phyloP scores from a whole-genome alignment of 1,284 basidiomycete species.

The Ceratobasidium sp. region DNA sequence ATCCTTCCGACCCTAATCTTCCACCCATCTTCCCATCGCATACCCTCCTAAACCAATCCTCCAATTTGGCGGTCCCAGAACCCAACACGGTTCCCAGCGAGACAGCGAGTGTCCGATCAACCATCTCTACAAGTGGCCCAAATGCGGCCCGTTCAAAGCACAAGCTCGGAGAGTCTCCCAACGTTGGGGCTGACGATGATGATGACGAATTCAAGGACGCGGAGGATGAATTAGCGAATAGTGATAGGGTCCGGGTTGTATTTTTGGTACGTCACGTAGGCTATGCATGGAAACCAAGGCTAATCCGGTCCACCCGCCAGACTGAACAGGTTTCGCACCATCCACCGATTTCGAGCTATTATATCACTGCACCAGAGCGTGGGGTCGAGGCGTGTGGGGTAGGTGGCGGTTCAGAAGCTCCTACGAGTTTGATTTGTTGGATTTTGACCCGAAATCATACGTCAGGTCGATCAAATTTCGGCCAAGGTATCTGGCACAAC shows the following conservation, averaged over 20 bases:
- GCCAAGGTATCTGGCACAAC: slow-evolving; percentile 89
- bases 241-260: slow-evolving; percentile 65
- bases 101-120: slow-evolving; percentile 59
- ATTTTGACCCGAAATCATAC: neutral
- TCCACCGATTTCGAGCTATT: slow-evolving; percentile 91
- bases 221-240: slow-evolving; percentile 53
- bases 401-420: neutral
- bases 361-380: slow-evolving; percentile 76
- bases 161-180: neutral
- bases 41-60: slow-evolving; percentile 48
- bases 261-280: slow-evolving; percentile 56
- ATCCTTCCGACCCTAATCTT: slow-evolving; percentile 53
- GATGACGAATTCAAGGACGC: slow-evolving; percentile 48
- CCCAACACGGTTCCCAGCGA: slow-evolving; percentile 52
- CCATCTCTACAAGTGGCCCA: slow-evolving; percentile 47
- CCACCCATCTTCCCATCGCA: slow-evolving; percentile 52
- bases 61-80: slow-evolving; percentile 19
- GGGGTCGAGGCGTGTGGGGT: slow-evolving; percentile 73
- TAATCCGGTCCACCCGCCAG: too few species aligned
- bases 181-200: neutral
- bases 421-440: neutral
- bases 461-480: slow-evolving; percentile 85
- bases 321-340: slow-evolving; percentile 95
- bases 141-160: slow-evolving; percentile 32
- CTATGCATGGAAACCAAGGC: too few species aligned